Evolutionary conservation across 768 basidiomycete species (phyloP), one percentile per base, ranked within the genome.

Genomic region (Macrolepiota fuliginosa): DNA sequence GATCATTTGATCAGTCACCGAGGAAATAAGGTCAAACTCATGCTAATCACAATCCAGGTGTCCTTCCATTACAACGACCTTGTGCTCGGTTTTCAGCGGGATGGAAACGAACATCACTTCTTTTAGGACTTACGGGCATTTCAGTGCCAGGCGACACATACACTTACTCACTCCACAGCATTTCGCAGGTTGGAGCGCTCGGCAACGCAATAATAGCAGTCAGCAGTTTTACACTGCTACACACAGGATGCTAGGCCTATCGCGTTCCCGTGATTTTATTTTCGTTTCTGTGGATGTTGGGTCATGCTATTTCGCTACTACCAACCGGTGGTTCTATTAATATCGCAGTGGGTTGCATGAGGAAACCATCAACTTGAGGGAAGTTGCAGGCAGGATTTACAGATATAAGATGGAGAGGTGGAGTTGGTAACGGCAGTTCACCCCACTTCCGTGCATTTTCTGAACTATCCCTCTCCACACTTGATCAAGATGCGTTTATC

Each of bases 401-500:
- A 54, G 52, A 35, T 61, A 61, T 54, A 61, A 54, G 40, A 24
- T 11, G 42, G 40, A 22, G 35, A 32, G 52, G 39, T 32, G 27
- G 29, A 54, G 52, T 10, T 54, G 52, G 35, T 19, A 6, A 39
- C 47, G 36, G 22, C 37, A 29, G 29, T 19, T 47, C 4, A 27
- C 47, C 24, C 25, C 47, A 12, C 22, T 27, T 49, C 24, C 19
- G 3, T 19, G 5, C 12, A 24, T 27, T 11, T 49, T 25, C 47
- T 49, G 11, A 22, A 49, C 24, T 11, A 13, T 3, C n/a, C 15
- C 10, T 36, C 46, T 45, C 39, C 45, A 22, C 19, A 15, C 17
- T 37, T 24, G 52, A 54, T 40, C 15, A 46, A 54, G 22, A 61
- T 61, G 59, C 59, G 52, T 42, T 42, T 61, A 17, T 54, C 52